Base-by-base conservation (phyloP, 768 basidiomycete genomes). In the Podaxis pistillaris region DNA sequence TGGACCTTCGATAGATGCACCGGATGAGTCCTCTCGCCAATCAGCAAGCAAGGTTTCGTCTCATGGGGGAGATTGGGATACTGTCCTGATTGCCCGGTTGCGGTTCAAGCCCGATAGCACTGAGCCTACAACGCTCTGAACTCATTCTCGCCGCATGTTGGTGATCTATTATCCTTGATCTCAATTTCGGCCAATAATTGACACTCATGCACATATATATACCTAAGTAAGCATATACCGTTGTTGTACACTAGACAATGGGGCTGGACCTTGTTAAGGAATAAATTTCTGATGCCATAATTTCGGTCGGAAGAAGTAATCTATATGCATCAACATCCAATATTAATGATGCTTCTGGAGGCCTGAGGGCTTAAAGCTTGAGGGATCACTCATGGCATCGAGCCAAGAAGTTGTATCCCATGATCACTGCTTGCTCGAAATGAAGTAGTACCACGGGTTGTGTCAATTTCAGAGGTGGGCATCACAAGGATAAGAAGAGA, bases 21-120 rank as follows among this genome's bases (percentile, higher is more conserved):
- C 55, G 17, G 61, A n/a, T 37, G 54, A 62, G 30, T 40, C 54
- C 1, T 47, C 70, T 46, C 72, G 73, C 3, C 68, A 74, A 13
- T 82, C 77, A 12, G 67, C 66, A 22, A 70, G 68, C 58, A 72
- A 69, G 56, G 67, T 72, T 6, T 72, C 71, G 1, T 69, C 67
- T 11, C 69, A 69, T 11, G 77, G 78, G 59, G 71, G 66, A 4
- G 69, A 70, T 4, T 86, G 81, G 84, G 81, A 88, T 63, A 80
- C 86, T 2, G 79, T 92, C 13, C 75, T 91, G 22, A 69, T 92
- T 26, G 84, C 88, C 11, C 77, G 86, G 11, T 71, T 92, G 56
- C 77, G 87, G 33, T 91, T 91, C 75, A 86, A 84, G 63, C 81
- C 84, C 1, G 89, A 90, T 64, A 74, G 74, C 30, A 63, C 75